phyloP scores from a whole-genome alignment of 2,329 filamentous ascomycete species.

The Thermothelomyces thermophilus region DNA sequence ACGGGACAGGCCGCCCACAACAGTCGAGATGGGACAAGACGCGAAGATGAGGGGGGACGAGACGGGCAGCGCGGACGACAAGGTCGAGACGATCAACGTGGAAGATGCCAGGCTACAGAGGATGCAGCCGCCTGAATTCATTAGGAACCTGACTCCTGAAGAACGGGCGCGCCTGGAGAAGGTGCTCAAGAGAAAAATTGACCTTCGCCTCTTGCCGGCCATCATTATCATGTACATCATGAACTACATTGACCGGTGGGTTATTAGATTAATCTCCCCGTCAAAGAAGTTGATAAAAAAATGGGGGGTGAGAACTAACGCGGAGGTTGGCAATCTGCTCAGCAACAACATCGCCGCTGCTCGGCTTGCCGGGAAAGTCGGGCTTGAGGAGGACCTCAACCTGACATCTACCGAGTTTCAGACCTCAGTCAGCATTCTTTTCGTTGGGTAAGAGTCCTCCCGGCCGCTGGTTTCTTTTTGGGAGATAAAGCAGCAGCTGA shows the following conservation, averaged over 20 bases:
- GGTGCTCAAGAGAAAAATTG: conserved; percentile 54
- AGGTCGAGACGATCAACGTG: conserved; percentile 2
- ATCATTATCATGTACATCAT: conserved; percentile 60
- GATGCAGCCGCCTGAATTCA: conserved; percentile 27
- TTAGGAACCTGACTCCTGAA: conserved; percentile 39
- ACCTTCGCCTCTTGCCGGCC: conserved; percentile 53
- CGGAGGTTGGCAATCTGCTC: not conserved
- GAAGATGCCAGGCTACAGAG: conserved; percentile 12
- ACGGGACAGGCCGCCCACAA: not conserved
- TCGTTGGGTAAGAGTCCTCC: conserved; percentile 35
- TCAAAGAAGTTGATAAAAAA: too few species aligned
- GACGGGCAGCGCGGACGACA: conserved; percentile 15
- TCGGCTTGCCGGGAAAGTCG: conserved; percentile 32
- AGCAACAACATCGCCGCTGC: conserved; percentile 38
- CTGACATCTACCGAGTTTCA: conserved; percentile 30
- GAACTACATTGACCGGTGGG: conserved; percentile 50
- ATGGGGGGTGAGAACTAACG: not conserved
- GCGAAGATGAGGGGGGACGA: too few species aligned
- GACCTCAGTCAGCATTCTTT: conserved; percentile 45
- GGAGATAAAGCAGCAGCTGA: not conserved
- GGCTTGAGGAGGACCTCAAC: conserved; percentile 40
- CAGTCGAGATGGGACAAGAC: not conserved
- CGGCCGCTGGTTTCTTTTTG: not conserved
- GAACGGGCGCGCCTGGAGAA: conserved; percentile 43
- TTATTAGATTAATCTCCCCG: not conserved